Evolutionary conservation across 2,329 filamentous ascomycete genomes (phyloP).

Genomic region (Colletotrichum echinochloae): DNA sequence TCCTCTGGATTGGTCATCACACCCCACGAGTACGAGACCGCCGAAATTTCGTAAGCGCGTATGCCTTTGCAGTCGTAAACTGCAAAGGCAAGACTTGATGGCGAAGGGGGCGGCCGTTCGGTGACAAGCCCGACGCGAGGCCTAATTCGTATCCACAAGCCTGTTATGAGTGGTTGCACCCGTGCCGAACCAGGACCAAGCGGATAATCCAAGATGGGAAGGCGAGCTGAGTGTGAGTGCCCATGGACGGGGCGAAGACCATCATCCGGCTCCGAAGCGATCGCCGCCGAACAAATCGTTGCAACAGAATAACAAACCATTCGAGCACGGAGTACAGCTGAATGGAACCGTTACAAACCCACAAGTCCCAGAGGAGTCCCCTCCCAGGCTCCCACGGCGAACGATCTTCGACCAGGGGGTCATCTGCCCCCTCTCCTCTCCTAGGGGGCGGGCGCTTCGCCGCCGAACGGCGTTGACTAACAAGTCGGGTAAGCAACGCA

Average conservation of each 20-base stretch:
- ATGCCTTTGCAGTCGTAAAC: not conserved
- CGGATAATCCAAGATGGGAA: not conserved
- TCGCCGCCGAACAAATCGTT: not conserved
- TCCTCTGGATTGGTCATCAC: no score
- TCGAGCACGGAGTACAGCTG: not conserved
- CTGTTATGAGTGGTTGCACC: no score
- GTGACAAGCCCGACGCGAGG: not conserved
- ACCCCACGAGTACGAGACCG: not conserved
- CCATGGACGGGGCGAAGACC: not conserved
- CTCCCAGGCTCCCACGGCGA: conserved; percentile 1
- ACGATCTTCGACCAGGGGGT: conserved; percentile 25
- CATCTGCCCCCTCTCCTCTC: not conserved
- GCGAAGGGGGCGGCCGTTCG: not conserved
- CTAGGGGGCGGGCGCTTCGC: not conserved
- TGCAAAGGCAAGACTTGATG: not conserved
- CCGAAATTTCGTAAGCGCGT: no score
- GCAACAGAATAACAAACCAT: no score
- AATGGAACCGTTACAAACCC: not conserved
- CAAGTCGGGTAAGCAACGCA: conserved; percentile 27
- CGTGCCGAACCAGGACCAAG: not conserved
- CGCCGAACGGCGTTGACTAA: conserved; percentile 19
- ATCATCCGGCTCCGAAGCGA: not conserved
- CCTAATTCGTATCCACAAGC: not conserved
- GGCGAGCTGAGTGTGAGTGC: no score
- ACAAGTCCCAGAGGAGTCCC: not conserved